phyloP scores from a whole-genome alignment of 306 rosid genomes.

The Heteromeles arbutifolia region DNA sequence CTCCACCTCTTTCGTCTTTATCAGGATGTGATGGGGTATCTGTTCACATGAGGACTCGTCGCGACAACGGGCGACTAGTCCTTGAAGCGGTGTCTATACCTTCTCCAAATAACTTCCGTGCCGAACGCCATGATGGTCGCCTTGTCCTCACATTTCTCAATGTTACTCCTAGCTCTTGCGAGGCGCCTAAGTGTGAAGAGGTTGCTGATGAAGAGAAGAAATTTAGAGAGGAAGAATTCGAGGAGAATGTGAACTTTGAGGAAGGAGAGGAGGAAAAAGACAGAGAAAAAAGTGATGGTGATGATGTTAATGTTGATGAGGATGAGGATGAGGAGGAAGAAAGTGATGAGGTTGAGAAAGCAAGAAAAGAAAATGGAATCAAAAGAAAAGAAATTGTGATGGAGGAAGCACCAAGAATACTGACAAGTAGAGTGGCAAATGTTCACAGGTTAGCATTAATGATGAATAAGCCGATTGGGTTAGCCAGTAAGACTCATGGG shows the following conservation, averaged over 20 bases:
- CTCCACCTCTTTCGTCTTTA: conserved; percentile 70
- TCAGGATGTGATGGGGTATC: conserved; percentile 35
- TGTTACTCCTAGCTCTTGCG: neutral
- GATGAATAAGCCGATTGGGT: conserved; percentile 46
- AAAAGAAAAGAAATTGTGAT: conserved; percentile 18
- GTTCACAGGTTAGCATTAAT: conserved; percentile 40
- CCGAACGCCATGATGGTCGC: conserved; percentile 65
- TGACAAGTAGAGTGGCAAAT: conserved; percentile 27
- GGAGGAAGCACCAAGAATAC: conserved; percentile 23
- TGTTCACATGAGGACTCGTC: conserved; percentile 48
- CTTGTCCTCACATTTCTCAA: conserved; percentile 58
- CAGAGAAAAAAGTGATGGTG: conserved; percentile 5
- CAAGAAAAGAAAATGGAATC: conserved; percentile 6
- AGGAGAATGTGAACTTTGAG: conserved; percentile 9
- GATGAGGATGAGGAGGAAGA: conserved; percentile 2
- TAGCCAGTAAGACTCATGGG: conserved; percentile 40
- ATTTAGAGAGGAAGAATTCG: conserved; percentile 13
- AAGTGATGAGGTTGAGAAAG: conserved; percentile 6
- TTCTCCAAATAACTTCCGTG: conserved; percentile 43
- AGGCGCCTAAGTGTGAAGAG: conserved; percentile 3
- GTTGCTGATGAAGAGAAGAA: neutral
- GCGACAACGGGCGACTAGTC: conserved; percentile 76
- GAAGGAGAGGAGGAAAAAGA: conserved; percentile 7
- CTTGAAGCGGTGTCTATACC: conserved; percentile 70
- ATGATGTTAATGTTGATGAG: conserved; percentile 5